phyloP scores from a whole-genome alignment of 345 rosid genomes.

The Gossypium arboreum region DNA sequence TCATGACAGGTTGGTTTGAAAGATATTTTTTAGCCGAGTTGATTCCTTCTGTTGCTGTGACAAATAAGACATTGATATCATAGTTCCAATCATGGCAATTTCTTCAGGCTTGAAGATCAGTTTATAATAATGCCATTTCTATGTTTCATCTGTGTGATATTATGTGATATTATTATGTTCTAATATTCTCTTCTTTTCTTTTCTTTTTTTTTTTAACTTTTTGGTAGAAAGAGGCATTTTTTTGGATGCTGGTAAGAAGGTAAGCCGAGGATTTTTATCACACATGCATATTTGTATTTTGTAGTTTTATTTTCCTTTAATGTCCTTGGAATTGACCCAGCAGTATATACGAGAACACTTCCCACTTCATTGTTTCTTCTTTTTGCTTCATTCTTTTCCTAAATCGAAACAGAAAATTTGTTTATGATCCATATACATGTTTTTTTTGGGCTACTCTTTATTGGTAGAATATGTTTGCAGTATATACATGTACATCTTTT shows the following conservation, averaged over 20 bases:
- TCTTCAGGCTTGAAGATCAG: conserved; percentile 15
- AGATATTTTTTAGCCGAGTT: conserved; percentile 1
- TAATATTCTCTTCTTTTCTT: conserved; percentile 25
- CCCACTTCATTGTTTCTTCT: neutral
- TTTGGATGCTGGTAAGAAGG: conserved; percentile 29
- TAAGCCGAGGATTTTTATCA: conserved; percentile 23
- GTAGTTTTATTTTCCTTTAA: conserved; percentile 20
- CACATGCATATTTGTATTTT: conserved; percentile 24
- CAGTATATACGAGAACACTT: conserved; percentile 8
- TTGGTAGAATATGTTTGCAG: neutral
- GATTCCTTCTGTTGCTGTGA: neutral
- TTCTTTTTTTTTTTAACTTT: conserved; percentile 5
- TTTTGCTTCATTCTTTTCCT: neutral
- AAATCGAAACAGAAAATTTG: neutral
- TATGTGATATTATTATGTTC: conserved; percentile 37
- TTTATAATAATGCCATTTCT: conserved; percentile 27
- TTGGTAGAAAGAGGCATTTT: conserved; percentile 22
- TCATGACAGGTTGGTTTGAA: neutral
- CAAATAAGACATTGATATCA: neutral
- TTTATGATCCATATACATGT: neutral
- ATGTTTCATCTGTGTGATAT: conserved; percentile 23
- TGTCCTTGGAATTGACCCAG: conserved; percentile 4
- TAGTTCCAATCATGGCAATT: conserved; percentile 24
- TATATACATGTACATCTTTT: neutral
- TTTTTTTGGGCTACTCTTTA: neutral